Conservation (phyloP, 148 eudicot species). For the Persicaria maculosa region DNA sequence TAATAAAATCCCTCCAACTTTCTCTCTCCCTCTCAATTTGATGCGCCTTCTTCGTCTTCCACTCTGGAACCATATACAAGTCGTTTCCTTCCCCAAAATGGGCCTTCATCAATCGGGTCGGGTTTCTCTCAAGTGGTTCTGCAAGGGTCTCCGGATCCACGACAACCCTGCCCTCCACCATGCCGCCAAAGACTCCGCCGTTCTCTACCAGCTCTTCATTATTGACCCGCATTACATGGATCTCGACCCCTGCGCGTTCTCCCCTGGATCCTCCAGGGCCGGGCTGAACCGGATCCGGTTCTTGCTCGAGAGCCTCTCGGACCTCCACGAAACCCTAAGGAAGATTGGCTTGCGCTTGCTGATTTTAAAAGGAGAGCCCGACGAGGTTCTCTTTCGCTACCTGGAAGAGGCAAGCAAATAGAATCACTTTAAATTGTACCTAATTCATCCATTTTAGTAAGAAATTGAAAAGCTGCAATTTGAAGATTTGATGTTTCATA, state of each 20-base stretch:
- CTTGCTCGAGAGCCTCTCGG: conserved; percentile 66
- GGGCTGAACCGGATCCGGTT: conserved; percentile 79
- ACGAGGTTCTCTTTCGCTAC: conserved; percentile 45
- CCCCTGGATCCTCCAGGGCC: conserved; percentile 53
- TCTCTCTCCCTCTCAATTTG: neutral
- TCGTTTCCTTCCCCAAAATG: conserved; percentile 21
- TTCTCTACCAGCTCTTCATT: conserved; percentile 61
- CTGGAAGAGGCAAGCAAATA: conserved; percentile 45
- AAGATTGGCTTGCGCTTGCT: conserved; percentile 55
- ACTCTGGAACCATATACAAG: conserved; percentile 11
- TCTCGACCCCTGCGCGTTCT: conserved; percentile 52
- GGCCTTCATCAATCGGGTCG: conserved; percentile 21
- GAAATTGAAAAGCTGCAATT: too few relatives aligned
- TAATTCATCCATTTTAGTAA: too few relatives aligned
- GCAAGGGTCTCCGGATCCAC: conserved; percentile 86
- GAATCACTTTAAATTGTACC: neutral
- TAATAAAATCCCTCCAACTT: conserved; percentile 11
- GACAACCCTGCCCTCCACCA: conserved; percentile 78
- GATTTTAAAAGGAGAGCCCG: conserved; percentile 76
- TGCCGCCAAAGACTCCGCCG: conserved; percentile 34
- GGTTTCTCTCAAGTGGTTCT: conserved; percentile 71
- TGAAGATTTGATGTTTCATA: too few relatives aligned
- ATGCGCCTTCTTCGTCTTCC: conserved; percentile 19
- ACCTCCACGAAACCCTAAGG: conserved; percentile 38
- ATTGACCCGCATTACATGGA: conserved; percentile 87